Evolutionary conservation across 75 land plant genomes (phyloP).

Genomic region (Selaginella tamariscina): DNA sequence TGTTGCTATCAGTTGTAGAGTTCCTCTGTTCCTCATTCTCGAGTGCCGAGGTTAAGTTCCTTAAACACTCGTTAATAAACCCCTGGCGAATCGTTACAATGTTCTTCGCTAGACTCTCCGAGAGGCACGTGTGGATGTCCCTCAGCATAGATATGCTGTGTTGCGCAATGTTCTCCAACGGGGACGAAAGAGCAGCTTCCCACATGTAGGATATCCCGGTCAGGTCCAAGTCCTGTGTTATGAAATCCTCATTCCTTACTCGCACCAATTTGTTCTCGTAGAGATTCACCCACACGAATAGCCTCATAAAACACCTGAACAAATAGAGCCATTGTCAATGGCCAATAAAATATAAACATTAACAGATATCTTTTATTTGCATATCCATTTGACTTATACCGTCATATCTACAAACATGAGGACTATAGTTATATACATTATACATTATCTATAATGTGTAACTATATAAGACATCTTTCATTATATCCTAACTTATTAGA

Average conservation of each 20-base stretch:
- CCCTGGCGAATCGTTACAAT: constrained; percentile 18
- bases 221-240: constrained; percentile 24
- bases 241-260: constrained; percentile 9
- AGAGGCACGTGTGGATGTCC: constrained; percentile 20
- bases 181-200: constrained; percentile 19
- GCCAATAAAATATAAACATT: neutral
- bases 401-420: too few relatives aligned
- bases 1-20: neutral
- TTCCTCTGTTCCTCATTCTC: constrained; percentile 16
- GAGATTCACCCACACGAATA: constrained; percentile 23
- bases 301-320: constrained; percentile 21
- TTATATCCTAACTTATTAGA: too few relatives aligned
- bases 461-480: too few relatives aligned
- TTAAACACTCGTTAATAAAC: constrained; percentile 23
- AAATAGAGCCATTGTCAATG: neutral
- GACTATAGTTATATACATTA: too few relatives aligned
- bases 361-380: neutral
- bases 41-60: constrained; percentile 10
- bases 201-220: constrained; percentile 23
- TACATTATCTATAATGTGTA: too few relatives aligned
- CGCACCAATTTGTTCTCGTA: constrained; percentile 17
- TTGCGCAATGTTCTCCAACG: constrained; percentile 16
- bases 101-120: constrained; percentile 16
- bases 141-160: constrained; percentile 22
- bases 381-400: too few relatives aligned